Evolutionary conservation across 306 rosid genomes (phyloP).

Genomic region (Malus orientalis): DNA sequence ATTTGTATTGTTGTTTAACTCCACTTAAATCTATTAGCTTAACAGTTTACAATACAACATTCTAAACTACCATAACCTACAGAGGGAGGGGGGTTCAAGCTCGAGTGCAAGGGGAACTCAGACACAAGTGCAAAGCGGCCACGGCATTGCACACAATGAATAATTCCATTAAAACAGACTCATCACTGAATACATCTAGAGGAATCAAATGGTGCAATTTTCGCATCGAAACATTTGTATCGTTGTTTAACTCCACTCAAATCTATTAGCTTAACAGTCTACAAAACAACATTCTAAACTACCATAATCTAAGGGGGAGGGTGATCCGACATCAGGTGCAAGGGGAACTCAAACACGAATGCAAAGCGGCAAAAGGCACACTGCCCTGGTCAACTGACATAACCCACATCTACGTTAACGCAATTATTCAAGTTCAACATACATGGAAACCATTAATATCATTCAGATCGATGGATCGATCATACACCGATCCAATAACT

Average conservation of each 20-base stretch:
- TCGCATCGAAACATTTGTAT: background rate
- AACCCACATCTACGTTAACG: background rate
- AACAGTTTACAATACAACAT: background rate
- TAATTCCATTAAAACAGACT: background rate
- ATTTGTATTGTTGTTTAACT: background rate
- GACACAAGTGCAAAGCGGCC: too few relatives aligned
- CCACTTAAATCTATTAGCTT: background rate
- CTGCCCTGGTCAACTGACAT: background rate
- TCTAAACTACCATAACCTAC: too few relatives aligned
- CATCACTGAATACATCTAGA: background rate
- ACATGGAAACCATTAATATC: background rate
- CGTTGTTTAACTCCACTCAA: background rate
- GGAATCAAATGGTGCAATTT: background rate
- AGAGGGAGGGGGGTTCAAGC: too few relatives aligned
- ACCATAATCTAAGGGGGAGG: too few relatives aligned
- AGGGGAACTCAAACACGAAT: background rate
- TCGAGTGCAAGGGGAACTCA: too few relatives aligned
- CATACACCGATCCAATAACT: background rate
- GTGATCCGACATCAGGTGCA: too few relatives aligned
- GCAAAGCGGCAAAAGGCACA: too few relatives aligned
- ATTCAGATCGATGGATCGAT: background rate
- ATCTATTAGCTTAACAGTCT: background rate
- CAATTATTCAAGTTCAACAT: background rate
- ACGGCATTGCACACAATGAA: background rate
- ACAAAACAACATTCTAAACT: background rate